Evolutionary conservation across 2,329 filamentous ascomycete genomes (phyloP), one percentile per base, ranked within the genome.

Genomic region (Ophiostoma australiae): DNA sequence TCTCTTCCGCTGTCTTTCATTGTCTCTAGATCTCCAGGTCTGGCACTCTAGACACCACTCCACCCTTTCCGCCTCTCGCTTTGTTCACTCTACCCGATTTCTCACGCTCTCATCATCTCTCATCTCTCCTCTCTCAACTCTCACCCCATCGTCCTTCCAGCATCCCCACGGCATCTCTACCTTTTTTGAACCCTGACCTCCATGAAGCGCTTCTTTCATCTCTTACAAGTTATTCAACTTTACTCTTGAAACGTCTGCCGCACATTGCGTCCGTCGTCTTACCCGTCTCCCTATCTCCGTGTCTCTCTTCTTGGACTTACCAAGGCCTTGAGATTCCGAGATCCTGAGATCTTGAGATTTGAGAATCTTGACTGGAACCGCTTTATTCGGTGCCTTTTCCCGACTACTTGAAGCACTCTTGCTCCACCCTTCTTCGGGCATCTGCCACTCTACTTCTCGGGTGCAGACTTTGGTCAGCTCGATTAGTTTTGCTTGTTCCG

Each of bases 261-360:
- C 63, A 5, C 20, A 66, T 31, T 66, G 33, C n/a, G 63, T 35
- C 35, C 35, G 20, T 39, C 63, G 63, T 23, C 63, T 39, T 39
- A 41, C 63, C 20, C 8, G 20, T 17, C 33, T 66, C 37, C 27
- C 5, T 55, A 63, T 35, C 58, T 20, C 58, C 11, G 4, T 6
- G 10, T 58, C 23, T 27, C 23, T 58, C 31, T 31, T 31, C 15
- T 61, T 63, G 27, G 58, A 31, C 3, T 27, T 27, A 58, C 52
- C 52, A 48, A 48, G 44, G 27, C 15, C 63, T 75, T 77, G 75
- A 73, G 73, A 72, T 73, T 74, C 74, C 77, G 76, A 76, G 68
- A 41, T 61, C 23, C 67, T n/a, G 55, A 55, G 39, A 41, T 13
- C 3, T 3, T 31, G 27, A 31, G 27, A 31, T 31, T 3, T 31